phyloP scores from a whole-genome alignment of 163 green algal genomes.

The Chlorella variabilis region DNA sequence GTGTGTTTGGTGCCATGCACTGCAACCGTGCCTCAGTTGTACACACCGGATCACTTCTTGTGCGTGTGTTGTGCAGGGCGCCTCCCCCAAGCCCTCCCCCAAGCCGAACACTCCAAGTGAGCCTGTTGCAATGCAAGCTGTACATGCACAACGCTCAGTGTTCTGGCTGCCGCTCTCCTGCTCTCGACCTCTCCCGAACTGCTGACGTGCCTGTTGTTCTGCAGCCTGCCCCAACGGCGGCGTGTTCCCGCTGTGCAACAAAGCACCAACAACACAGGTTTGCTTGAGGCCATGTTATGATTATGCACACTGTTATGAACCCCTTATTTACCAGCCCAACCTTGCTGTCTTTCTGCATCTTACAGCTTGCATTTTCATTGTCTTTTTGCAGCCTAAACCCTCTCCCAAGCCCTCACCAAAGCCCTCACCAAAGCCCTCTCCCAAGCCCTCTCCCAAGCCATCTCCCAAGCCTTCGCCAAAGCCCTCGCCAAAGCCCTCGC shows the following conservation, averaged over 20 bases:
- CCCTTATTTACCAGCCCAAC: no score
- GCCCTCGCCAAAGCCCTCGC: neutral
- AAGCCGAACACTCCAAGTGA: neutral
- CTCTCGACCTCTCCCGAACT: no score
- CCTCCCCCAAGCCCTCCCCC: neutral
- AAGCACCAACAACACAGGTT: neutral
- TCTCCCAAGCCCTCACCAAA: neutral
- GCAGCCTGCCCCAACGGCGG: slow-evolving; percentile 26
- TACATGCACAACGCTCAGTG: no score
- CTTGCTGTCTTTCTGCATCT: no score
- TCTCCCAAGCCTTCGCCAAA: neutral
- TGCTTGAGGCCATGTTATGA: no score
- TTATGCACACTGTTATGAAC: no score
- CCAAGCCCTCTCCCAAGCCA: neutral
- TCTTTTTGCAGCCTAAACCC: neutral
- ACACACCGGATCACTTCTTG: no score
- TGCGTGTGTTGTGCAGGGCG: no score
- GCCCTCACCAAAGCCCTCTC: neutral
- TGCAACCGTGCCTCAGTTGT: no score
- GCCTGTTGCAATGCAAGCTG: neutral
- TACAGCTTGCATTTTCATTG: no score
- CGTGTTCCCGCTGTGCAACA: slow-evolving; percentile 28
- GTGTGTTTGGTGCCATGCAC: no score
- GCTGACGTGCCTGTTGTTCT: neutral
- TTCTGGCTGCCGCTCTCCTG: no score